Evolutionary conservation across 345 rosid genomes (phyloP).

Genomic region (Carallia brachiata): DNA sequence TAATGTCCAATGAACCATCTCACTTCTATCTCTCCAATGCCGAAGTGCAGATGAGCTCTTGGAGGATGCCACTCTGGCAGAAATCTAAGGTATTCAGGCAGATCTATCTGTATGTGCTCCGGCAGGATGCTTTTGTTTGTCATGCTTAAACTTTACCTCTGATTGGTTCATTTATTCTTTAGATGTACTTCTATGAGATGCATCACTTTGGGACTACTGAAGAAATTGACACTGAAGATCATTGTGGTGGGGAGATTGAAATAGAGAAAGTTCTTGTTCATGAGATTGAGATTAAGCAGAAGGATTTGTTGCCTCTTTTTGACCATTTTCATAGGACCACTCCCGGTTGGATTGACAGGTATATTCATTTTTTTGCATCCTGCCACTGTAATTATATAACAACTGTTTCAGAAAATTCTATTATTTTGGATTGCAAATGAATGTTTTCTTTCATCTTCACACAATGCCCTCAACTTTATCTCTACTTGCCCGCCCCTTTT

Average conservation of each 20-base stretch:
- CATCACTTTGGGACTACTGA: conserved; percentile 31
- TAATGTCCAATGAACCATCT: conserved; percentile 57
- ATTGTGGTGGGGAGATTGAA: conserved; percentile 61
- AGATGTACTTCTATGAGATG: conserved; percentile 77
- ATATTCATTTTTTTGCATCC: conserved; percentile 7
- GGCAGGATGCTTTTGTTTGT: conserved; percentile 2
- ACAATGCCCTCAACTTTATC: neutral
- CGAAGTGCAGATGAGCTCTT: conserved; percentile 74
- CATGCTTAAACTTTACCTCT: conserved; percentile 10
- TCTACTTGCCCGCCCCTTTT: too few relatives aligned
- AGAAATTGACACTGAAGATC: conserved; percentile 28
- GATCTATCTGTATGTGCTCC: neutral
- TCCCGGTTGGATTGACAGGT: conserved; percentile 62
- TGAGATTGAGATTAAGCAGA: conserved; percentile 75
- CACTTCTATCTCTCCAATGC: conserved; percentile 85
- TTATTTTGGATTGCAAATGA: too few relatives aligned
- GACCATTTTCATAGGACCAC: conserved; percentile 62
- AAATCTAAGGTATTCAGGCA: conserved; percentile 60
- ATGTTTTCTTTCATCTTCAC: too few relatives aligned
- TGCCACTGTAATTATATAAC: neutral
- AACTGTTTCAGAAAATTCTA: too few relatives aligned
- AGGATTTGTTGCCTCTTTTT: conserved; percentile 78
- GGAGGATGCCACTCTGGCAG: conserved; percentile 86
- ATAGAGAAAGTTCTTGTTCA: conserved; percentile 59
- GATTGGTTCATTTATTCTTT: conserved; percentile 13